Evolutionary conservation across 2,329 filamentous ascomycete species (phyloP).

Genomic region (Arthroderma uncinatum): DNA sequence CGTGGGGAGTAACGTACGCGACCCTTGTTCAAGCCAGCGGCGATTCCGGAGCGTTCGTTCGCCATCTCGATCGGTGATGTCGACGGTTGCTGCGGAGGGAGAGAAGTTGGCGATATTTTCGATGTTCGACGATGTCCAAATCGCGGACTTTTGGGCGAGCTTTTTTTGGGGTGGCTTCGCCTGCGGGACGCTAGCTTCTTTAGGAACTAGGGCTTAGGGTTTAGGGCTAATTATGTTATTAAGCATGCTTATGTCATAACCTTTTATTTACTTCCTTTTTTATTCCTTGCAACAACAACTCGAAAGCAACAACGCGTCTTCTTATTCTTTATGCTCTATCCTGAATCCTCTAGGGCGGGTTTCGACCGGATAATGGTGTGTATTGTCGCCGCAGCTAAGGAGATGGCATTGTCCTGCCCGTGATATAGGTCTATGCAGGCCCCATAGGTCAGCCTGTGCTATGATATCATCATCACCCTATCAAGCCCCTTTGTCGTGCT

Average conservation of each 20-base stretch:
- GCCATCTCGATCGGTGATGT: slow-evolving; percentile 36
- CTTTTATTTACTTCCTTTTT: neutral
- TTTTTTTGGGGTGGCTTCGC: neutral
- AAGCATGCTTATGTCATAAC: neutral
- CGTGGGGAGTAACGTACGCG: slow-evolving; percentile 44
- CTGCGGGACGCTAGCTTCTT: slow-evolving; percentile 17
- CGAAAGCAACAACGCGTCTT: neutral
- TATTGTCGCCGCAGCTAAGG: no score
- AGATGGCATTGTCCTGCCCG: no score
- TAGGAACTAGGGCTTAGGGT: slow-evolving; percentile 34
- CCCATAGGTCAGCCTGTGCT: neutral
- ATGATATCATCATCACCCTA: neutral
- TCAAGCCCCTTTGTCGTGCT: no score
- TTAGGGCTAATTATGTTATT: slow-evolving; percentile 16
- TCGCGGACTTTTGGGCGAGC: slow-evolving; percentile 20
- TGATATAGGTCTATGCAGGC: neutral
- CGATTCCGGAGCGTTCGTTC: slow-evolving; percentile 44
- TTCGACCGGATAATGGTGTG: no score
- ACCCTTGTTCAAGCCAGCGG: slow-evolving; percentile 53
- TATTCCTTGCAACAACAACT: neutral
- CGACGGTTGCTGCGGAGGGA: slow-evolving; percentile 13
- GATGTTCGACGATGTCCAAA: slow-evolving; percentile 7
- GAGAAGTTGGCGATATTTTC: slow-evolving; percentile 12
- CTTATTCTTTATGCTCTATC: no score
- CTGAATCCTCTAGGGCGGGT: no score